Evolutionary conservation across 2,329 filamentous ascomycete species (phyloP).

Genomic region (Aspergillus versicolor): DNA sequence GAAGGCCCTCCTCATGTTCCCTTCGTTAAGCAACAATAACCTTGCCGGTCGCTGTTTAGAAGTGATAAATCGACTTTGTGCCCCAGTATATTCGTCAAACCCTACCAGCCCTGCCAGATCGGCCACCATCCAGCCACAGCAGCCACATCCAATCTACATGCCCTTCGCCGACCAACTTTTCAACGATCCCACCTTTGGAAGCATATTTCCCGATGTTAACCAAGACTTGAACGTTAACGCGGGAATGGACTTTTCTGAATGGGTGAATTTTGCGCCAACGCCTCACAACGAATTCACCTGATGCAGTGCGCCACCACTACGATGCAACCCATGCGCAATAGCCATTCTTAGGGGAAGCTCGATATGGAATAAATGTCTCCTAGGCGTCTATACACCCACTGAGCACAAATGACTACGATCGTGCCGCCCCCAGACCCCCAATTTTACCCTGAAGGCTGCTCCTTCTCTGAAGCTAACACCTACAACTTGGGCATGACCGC

Average conservation of each 20-base stretch:
- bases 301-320: neutral
- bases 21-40: conserved; percentile 38
- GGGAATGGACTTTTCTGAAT: conserved; percentile 42
- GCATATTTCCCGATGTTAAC: conserved; percentile 35
- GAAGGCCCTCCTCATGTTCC: conserved; percentile 39
- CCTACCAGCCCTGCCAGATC: conserved; percentile 15
- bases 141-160: conserved; percentile 28
- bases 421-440: neutral
- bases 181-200: conserved; percentile 33
- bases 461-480: neutral
- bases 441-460: neutral
- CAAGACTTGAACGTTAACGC: conserved; percentile 28
- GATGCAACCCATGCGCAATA: neutral
- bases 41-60: conserved; percentile 41
- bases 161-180: conserved; percentile 40
- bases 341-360: neutral
- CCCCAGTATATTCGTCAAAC: conserved; percentile 27
- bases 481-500: neutral
- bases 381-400: no score
- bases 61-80: conserved; percentile 39
- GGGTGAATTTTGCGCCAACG: conserved; percentile 37
- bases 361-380: neutral
- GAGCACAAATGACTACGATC: neutral
- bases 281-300: conserved; percentile 22
- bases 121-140: conserved; percentile 12